These are phyloP conservation scores for Saccharum officinarum DNA, from an alignment of 176 grass and related monocot species.

Conservation along the genomic window DNA sequence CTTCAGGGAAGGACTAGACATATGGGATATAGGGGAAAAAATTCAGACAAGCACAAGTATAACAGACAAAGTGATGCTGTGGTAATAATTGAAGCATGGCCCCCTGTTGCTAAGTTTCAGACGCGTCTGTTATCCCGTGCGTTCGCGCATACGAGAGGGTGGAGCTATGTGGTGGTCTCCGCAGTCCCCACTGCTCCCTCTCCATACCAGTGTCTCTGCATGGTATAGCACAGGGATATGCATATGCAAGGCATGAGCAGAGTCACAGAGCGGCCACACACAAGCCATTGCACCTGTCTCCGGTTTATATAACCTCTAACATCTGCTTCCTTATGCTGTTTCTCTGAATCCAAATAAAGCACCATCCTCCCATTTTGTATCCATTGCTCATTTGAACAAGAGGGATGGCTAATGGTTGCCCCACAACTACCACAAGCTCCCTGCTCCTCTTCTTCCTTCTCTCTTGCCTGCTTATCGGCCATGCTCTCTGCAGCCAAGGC, in stretches of 20 bases:
- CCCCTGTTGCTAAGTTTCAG: slow-evolving; percentile 40
- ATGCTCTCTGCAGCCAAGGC: slow-evolving; percentile 50
- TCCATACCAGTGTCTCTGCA: slow-evolving; percentile 43
- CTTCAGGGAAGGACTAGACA: too few relatives aligned
- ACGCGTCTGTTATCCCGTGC: slow-evolving; percentile 37
- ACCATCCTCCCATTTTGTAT: slow-evolving; percentile 52
- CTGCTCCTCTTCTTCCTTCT: slow-evolving; percentile 63
- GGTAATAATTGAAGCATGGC: slow-evolving; percentile 37
- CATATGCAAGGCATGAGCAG: slow-evolving; percentile 38
- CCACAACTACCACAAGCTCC: slow-evolving; percentile 38
- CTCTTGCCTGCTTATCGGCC: slow-evolving; percentile 49
- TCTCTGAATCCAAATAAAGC: slow-evolving; percentile 45
- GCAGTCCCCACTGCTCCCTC: slow-evolving; percentile 46
- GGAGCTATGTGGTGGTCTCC: slow-evolving; percentile 48
- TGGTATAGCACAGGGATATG: slow-evolving; percentile 51
- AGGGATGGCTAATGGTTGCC: slow-evolving; percentile 45
- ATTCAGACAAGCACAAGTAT: slow-evolving; percentile 39
- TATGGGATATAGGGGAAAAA: neutral
- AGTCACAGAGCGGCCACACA: slow-evolving; percentile 16
- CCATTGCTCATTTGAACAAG: slow-evolving; percentile 33
- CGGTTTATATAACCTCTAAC: slow-evolving; percentile 43
- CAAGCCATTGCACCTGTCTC: slow-evolving; percentile 30
- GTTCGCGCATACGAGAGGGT: slow-evolving; percentile 43
- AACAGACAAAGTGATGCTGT: slow-evolving; percentile 39
- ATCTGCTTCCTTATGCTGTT: slow-evolving; percentile 38